Conservation (phyloP, 164 flowering plant species). For the Vitis amurensis region DNA sequence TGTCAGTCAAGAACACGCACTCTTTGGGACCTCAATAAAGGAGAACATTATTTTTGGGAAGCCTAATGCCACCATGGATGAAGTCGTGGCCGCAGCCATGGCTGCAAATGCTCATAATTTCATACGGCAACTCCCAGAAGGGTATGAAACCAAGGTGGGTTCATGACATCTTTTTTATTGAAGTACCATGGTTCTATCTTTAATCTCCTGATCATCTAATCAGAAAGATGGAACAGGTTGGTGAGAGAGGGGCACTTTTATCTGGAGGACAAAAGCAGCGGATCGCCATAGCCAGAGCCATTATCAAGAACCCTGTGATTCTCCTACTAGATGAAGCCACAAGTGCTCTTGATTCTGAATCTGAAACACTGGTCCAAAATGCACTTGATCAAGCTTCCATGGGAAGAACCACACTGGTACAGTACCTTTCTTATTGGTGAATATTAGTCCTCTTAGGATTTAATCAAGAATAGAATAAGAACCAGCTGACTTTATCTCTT, state of each 20-base stretch:
- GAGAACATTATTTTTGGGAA: conserved; percentile 89
- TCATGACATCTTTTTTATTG: not conserved
- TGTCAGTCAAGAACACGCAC: conserved; percentile 88
- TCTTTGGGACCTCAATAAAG: conserved; percentile 79
- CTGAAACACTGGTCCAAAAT: conserved; percentile 75
- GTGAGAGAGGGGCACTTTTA: conserved; percentile 74
- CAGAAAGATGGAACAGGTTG: conserved; percentile 38
- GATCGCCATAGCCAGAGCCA: conserved; percentile 89
- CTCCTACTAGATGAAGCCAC: conserved; percentile 95
- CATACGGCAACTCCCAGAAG: conserved; percentile 84
- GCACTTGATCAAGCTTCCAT: conserved; percentile 91
- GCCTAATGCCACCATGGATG: conserved; percentile 77
- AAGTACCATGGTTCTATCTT: too few species aligned
- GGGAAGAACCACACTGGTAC: conserved; percentile 91
- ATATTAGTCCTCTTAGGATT: not conserved
- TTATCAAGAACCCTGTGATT: conserved; percentile 74
- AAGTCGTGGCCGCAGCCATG: conserved; percentile 70
- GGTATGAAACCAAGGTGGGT: conserved; percentile 85
- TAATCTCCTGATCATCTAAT: too few species aligned
- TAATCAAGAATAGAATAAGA: too few species aligned
- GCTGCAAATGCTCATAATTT: conserved; percentile 94
- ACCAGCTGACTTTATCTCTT: not conserved
- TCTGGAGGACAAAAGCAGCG: conserved; percentile 96
- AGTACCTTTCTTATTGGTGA: not conserved
- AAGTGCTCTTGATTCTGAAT: conserved; percentile 91